Evolutionary conservation across 805 yeast genomes (phyloP), one percentile per base, ranked within the genome.

Genomic region (Barnettozyma sp.): DNA sequence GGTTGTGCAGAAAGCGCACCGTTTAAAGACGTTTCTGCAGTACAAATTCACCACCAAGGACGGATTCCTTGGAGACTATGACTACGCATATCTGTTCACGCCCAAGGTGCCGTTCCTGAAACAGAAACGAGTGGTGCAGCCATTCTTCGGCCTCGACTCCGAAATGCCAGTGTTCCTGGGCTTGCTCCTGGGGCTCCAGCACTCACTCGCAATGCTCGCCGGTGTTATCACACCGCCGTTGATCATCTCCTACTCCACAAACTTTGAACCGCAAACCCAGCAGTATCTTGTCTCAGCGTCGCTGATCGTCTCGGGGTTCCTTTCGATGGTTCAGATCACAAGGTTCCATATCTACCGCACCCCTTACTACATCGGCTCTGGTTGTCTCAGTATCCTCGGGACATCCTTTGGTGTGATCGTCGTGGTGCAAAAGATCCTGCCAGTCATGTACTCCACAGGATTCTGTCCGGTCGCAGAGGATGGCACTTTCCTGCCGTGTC

Each of bases 331-430:
- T 44, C 94, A 84, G 55, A 81, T 87, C 53, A 79, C 94, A 9
- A 71, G 95, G 44, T 77, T 87, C 61, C 85, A 78, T 49, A 74
- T 87, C 37, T 80, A 71, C 25, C 70, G 68, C 32, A 85, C 95
- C 4, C 78, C 76, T 10, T 83, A 81, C 57, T 84, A 72, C 50
- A 56, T 87, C n/a, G 97, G 96, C 15, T 84, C 96, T 0, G 97
- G 97, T 25, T 63, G 84, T 54, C 68, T 87, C 31, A 82, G 92
- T 11, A 94, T 87, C 26, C 88, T 87, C 15, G 97, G 96, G 44
- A 82, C 94, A 8, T 82, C 94, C 1, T 87, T 87, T 58, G 85
- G 94, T 16, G 84, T 94, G 26, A 82, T 87, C 52, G 71, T 88
- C 16, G 82, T 87, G 48, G 92, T 84, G 29, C 55, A 73, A 11